Base-by-base conservation (phyloP, 2,329 filamentous ascomycete genomes). In the Camillea tinctor region DNA sequence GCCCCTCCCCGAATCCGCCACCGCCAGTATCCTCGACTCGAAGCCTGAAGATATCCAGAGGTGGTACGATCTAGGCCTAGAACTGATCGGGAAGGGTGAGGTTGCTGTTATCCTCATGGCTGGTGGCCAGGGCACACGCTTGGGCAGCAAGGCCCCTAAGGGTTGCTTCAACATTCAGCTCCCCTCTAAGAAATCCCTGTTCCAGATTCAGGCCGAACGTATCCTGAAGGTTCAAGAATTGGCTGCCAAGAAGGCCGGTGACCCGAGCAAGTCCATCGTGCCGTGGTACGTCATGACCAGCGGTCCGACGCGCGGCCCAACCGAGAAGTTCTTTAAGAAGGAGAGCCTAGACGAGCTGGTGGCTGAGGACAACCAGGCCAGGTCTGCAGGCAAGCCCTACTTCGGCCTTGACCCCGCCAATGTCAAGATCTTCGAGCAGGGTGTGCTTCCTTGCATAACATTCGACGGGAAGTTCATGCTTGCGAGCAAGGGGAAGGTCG, bases 241-340 rank as follows among this genome's bases (percentile, higher is more conserved):
- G 65, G 93, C 94, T 50, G 83, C 87, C 69, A 87, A 90, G 75
- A 87, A 88, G 73, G 81, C 85, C 57, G 84, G 84, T 60, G 80
- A 79, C 62, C 80, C 80, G 54, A 76, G 77, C 64, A 81, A 80
- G 57, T 86, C 87, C 50, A 81, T 89, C 30, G 88, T 98, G 50
- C 95, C 95, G 13, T 99, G 95, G 95, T 99, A 99, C 79, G 92
- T 99, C 77, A 99, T 99, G 95, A 99, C 95, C 71, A 97, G 92
- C 71, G 95, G 95, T 4, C 95, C 95, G 52, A 99, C 95, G 7
- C 87, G 93, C 67, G 87, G 87, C 63, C 92, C 93, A 49, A 99
- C 95, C n/a, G 91, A 97, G 81, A 82, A 90, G 63, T 99, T 95
- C 81, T 98, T 99, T 77, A 70, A 69, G 54, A 72, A 71, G 56